Base-by-base conservation (phyloP, 2,329 filamentous ascomycete species). In the Allantophomopsis cytisporea region DNA sequence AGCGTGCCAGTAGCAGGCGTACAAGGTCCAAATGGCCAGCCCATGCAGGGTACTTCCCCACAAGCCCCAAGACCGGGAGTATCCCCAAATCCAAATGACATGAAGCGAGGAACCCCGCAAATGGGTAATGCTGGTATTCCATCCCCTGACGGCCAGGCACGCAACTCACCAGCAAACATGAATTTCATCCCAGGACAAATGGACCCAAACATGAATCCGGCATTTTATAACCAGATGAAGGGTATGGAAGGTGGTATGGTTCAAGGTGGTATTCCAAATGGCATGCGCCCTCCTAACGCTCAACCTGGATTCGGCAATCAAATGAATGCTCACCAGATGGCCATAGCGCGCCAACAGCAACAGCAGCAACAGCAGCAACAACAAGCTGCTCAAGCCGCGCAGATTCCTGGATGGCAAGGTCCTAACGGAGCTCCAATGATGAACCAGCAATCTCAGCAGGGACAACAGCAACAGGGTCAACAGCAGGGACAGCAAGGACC, bases 61-160 rank as follows among this genome's bases (percentile, higher is more conserved):
- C 79, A 80, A 52, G 78, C 71, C 35, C 45, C 68, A 46, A 73
- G 80, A 53, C 69, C 71, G 43, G 81, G 77, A 28, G 77, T 81
- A 18, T 88, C 83, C 10, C 83, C 83, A 30, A 87, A 84, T 54
- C 80, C 83, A 16, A 66, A 71, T 35, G 83, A 88, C 45, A 85
- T 86, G 70, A 85, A 84, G 66, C 78, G 83, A 38, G 76, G 76
- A 37, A 83, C 80, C 18, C 80, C 81, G 18, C 81, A 84, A 58
- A 77, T 86, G 69, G 73, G 73, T 50, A 73, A 73, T 42, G 71
- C 71, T 31, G 76, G 71, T 41, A 76, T 85, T 47, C 31, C 31
- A 7, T 79, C 80, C 17, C 79, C 80, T 2, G 83, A 84, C 53
- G 80, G 75, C 12, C 77, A 71, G 64, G 83, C 73, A 43, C 72